Base-by-base conservation (phyloP, 148 eudicot genomes). In the Diospyros lotus region DNA sequence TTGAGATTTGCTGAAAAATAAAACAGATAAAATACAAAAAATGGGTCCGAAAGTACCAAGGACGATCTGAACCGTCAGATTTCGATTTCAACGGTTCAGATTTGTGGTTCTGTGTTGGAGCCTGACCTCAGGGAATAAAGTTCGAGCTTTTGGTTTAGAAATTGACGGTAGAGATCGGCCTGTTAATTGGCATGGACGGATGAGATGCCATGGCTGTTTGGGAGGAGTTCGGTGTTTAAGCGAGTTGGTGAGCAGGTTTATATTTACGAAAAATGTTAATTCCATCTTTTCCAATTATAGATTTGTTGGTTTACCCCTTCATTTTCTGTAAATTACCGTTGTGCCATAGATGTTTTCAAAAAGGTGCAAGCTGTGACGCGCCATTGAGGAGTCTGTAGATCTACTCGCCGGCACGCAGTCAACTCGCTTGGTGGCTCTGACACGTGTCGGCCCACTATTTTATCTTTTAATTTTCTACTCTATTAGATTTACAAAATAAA, bases 1-100 rank as follows among this genome's bases (percentile, higher is more conserved):
- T 72, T 74, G 68, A 68, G 77, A 68, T 79, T 82, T 81, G 71
- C 60, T 58, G 68, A 76, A 54, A 56, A 12, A 7, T 42, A 68
- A 50, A 74, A 44, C 52, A 54, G 44, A 44, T 53, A 53, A 61
- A 51, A 46, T 53, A 41, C n/a, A 13, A 14, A 48, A 4, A 48
- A 48, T 8, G 52, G 52, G 39, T 14, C 9, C 9, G 17, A 68
- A 68, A 40, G 43, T 12, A 58, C 44, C 45, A 73, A 39, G 55
- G 59, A 66, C 28, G 59, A 74, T 64, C 17, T 5, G 4, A 6
- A 18, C 84, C 80, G 74, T 80, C 66, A 66, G 79, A 66, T 77
- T 46, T 0, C 0, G 2, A 5, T 6, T 39, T 55, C 13, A 10
- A 80, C 73, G 82, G 79, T 5, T 68, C 14, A 39, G 72, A 80